phyloP scores from a whole-genome alignment of 2,329 filamentous ascomycete species.

The Aspergillus bombycis region DNA sequence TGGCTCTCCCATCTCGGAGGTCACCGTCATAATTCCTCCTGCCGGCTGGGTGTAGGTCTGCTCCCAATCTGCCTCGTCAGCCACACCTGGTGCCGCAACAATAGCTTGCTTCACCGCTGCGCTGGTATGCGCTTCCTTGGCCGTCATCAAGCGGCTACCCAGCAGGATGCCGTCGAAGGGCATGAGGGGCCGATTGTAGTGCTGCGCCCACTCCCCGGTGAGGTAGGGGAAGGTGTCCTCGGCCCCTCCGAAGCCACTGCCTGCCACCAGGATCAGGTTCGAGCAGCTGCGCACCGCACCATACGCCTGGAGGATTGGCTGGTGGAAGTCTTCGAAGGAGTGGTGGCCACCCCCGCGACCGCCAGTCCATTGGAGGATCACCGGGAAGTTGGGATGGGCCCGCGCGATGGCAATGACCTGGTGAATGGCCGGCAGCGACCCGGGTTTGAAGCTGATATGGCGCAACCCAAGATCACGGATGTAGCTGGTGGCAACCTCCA shows the following conservation, averaged over 20 bases:
- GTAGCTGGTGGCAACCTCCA: slow-evolving; percentile 90
- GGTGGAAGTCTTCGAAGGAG: slow-evolving; percentile 92
- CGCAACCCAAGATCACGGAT: slow-evolving; percentile 90
- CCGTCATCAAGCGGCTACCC: slow-evolving; percentile 90
- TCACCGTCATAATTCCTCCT: slow-evolving; percentile 92
- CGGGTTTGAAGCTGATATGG: slow-evolving; percentile 92
- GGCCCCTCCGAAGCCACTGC: slow-evolving; percentile 85
- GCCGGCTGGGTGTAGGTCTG: slow-evolving; percentile 89
- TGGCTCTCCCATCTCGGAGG: slow-evolving; percentile 98
- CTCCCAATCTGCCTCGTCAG: slow-evolving; percentile 78
- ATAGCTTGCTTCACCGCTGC: slow-evolving; percentile 88
- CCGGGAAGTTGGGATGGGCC: slow-evolving; percentile 84
- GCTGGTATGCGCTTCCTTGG: slow-evolving; percentile 87
- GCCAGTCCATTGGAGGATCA: slow-evolving; percentile 91
- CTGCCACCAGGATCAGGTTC: slow-evolving; percentile 85
- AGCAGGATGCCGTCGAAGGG: slow-evolving; percentile 90
- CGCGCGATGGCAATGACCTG: slow-evolving; percentile 89
- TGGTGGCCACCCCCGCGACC: slow-evolving; percentile 91
- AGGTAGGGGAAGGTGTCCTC: slow-evolving; percentile 92
- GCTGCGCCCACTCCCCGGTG: slow-evolving; percentile 80
- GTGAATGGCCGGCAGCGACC: slow-evolving; percentile 85
- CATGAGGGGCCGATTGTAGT: slow-evolving; percentile 87
- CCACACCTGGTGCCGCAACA: slow-evolving; percentile 79
- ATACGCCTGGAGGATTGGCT: slow-evolving; percentile 89
- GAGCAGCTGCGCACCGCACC: slow-evolving; percentile 79